phyloP scores from a whole-genome alignment of 2,329 filamentous ascomycete species.

The Xylaria sp. region DNA sequence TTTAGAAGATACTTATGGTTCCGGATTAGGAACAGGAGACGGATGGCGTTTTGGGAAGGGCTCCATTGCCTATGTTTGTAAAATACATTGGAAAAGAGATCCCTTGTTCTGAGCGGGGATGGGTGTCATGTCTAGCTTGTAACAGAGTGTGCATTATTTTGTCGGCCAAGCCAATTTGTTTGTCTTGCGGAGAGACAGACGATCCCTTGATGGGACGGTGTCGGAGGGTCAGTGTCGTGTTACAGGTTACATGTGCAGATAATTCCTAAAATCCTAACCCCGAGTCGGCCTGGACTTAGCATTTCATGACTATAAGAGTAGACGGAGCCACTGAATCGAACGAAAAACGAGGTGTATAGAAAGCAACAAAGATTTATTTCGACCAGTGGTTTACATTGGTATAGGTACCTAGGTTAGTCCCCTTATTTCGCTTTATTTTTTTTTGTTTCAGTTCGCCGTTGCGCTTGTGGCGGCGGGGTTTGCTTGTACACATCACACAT shows the following conservation, averaged over 20 bases:
- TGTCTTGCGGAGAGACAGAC: not conserved
- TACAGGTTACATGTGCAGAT: constrained; percentile 6
- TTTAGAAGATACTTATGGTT: constrained; percentile 13
- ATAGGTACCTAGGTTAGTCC: not conserved
- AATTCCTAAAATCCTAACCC: constrained; percentile 42
- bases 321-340: not conserved
- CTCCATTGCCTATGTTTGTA: constrained; percentile 8
- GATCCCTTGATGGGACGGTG: not conserved
- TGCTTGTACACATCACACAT: not conserved
- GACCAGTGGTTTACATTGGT: not conserved
- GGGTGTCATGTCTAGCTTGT: constrained; percentile 1
- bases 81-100: constrained; percentile 22
- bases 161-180: not conserved
- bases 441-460: not conserved
- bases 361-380: not conserved
- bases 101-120: constrained; percentile 6
- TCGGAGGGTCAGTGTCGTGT: not conserved
- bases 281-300: constrained; percentile 25
- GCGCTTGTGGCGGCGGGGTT: constrained; percentile 14
- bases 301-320: constrained; percentile 15
- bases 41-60: constrained; percentile 29
- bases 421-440: not conserved
- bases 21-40: constrained; percentile 11
- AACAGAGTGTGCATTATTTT: not conserved
- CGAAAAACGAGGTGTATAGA: not conserved